Evolutionary conservation across 345 rosid species (phyloP), one percentile per base, ranked within the genome.

Genomic region (Citrus glauca): DNA sequence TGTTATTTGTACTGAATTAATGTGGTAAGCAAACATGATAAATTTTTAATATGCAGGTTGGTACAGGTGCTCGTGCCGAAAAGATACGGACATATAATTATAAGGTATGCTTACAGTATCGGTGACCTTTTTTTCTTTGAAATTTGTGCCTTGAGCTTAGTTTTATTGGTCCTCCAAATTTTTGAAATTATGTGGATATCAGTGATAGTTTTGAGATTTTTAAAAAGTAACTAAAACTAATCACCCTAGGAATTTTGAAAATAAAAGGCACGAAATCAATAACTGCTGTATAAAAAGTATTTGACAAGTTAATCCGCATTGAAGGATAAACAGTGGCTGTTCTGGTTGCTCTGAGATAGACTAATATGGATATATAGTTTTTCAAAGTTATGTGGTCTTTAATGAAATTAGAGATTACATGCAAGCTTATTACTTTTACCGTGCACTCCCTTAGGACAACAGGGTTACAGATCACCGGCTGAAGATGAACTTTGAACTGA

Each of bases 391-490:
- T 48, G 55, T 55, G 13, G 9, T 16, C 64, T n/a, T 33, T 50
- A 76, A 40, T 72, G n/a, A 19, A 35, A 62, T 72, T 37, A 11
- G 73, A 65, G 14, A 53, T 17, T 53, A 61, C 24, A 4, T 60
- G 56, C 67, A 62, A 66, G 71, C 81, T 79, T 61, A 64, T 80
- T 30, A 75, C 66, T 32, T 7, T 33, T 40, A 6, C 37, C 8
- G 56, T 61, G 16, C 53, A 50, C 62, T 78, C 80, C 37, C 74
- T 69, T 82, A 96, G 98, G 98, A 96, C 81, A 93, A 90, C 76
- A 84, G 99, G 82, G 98, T 93, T 73, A 96, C 99, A 24, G 98
- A 96, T 84, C 99, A 96, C 84, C 87, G 98, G 86, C 85, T 96
- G 45, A 96, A 96, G 90, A 87, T 87, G 94, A 93, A 96, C 85